Base-by-base conservation (phyloP, 202 grass and related monocot genomes). In the Bolboschoenoplectus hybrid region DNA sequence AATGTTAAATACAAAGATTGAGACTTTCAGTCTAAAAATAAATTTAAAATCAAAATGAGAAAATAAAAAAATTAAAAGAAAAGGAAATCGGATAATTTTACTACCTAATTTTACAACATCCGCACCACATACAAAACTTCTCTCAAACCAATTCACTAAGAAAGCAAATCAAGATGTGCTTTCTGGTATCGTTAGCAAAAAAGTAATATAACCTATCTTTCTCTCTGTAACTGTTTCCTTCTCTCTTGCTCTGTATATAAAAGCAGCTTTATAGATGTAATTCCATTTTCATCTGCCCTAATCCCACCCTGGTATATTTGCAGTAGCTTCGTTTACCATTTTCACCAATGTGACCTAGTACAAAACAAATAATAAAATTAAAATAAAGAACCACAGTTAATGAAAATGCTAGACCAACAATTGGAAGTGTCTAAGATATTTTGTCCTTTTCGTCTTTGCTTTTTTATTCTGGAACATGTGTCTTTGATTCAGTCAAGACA, bases 261-360 rank as follows among this genome's bases (percentile, higher is more conserved):
- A 70, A 70, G 81, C 14, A 89, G 82, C 51, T 71, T 41, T 61
- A 87, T 19, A 47, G 34, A 65, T 51, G 79, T 55, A 83, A 85
- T 88, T 73, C 44, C 65, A 32, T 67, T 61, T 39, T 64, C 86
- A 95, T 77, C 87, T 91, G 49, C 85, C 89, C 2, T 91, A 89
- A 4, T 94, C 90, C 94, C 94, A 97, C 2, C 92, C 92, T 35
- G 92, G 87, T 91, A 94, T 94, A 85, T 89, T 92, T 46, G 87
- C 87, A 13, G 94, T 94, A 14, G 92, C 94, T 77, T 94, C 89
- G 73, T 97, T 97, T 36, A 94, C 92, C 94, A 94, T 94, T 87
- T 92, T 94, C 55, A 97, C 94, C 83, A 97, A 88, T 45, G 94
- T 97, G 69, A 57, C 90, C 94, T 97, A 81, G 35, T 67, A 91